A percentile compares a stretch with the other conserved stretches of the same genome.
phyloP scores from a whole-genome alignment of 2,329 filamentous ascomycete genomes.

The Stromatinia cepivora region DNA sequence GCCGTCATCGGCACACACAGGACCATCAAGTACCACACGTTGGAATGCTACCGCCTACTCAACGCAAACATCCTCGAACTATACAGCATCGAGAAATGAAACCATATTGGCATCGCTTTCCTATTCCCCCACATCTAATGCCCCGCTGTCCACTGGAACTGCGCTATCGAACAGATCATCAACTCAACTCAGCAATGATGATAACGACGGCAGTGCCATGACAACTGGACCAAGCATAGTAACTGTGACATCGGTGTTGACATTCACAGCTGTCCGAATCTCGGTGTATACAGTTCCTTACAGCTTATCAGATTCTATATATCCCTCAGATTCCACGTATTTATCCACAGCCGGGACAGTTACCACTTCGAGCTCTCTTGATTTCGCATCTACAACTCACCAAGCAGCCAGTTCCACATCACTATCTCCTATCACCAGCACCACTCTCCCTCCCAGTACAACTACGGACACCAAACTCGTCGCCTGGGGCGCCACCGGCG shows the following conservation, averaged over 20 bases:
- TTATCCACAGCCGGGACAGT: neutral
- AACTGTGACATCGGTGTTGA: neutral
- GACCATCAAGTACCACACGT: neutral
- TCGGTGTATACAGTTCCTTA: neutral
- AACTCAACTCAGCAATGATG: too few species aligned
- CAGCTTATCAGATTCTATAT: neutral
- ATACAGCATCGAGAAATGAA: neutral
- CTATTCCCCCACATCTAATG: neutral
- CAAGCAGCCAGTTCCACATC: neutral
- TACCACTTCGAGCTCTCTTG: neutral
- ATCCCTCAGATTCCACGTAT: neutral
- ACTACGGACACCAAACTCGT: neutral
- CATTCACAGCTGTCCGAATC: conserved; percentile 9
- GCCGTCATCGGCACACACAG: neutral
- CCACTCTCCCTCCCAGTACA: neutral
- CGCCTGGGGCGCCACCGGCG: neutral
- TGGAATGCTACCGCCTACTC: neutral
- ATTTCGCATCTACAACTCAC: neutral
- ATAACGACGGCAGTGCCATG: neutral
- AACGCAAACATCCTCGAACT: neutral
- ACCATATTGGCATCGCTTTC: neutral
- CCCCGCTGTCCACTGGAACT: neutral
- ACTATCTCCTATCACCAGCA: neutral
- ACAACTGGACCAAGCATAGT: too few species aligned
- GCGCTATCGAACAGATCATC: neutral